These are phyloP conservation scores for Parachaetomium inaequale DNA, from an alignment of 495 filamentous ascomycete genomes.

Conservation along the genomic window DNA sequence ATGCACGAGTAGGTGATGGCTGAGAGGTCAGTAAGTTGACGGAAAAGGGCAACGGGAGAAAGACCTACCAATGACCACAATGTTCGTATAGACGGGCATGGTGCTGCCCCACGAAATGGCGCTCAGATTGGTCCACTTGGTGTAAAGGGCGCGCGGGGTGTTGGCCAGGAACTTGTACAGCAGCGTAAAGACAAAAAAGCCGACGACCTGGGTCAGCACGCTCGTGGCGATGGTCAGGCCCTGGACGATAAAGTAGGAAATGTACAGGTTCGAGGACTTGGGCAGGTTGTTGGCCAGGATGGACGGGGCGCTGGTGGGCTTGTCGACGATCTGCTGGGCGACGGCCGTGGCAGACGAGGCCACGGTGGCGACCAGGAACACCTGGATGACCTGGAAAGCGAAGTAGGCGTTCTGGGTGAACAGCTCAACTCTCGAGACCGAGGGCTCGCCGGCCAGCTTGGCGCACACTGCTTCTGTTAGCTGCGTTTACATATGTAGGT, in stretches of 20 bases:
- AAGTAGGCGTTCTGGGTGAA: conserved; percentile 92
- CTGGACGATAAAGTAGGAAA: conserved; percentile 91
- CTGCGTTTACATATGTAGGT: background rate
- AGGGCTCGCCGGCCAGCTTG: conserved; percentile 74
- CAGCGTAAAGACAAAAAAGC: conserved; percentile 71
- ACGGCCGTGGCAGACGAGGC: conserved; percentile 68
- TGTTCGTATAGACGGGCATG: conserved; percentile 78
- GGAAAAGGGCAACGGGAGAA: background rate
- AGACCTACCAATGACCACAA: conserved; percentile 71
- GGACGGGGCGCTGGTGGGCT: conserved; percentile 57
- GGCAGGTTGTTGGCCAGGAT: conserved; percentile 76
- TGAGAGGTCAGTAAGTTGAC: conserved; percentile 23
- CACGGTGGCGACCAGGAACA: conserved; percentile 85
- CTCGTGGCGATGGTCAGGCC: conserved; percentile 78
- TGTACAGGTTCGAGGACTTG: conserved; percentile 85
- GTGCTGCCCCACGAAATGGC: conserved; percentile 84
- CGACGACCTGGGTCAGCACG: conserved; percentile 71
- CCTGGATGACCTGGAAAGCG: conserved; percentile 89
- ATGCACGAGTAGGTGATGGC: conserved; percentile 88
- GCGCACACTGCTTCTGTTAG: conserved; percentile 53
- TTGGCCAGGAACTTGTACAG: conserved; percentile 63
- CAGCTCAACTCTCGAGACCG: conserved; percentile 73
- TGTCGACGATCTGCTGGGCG: conserved; percentile 56
- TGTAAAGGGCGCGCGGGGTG: conserved; percentile 57
- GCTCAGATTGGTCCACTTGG: conserved; percentile 58